Evolutionary conservation across 2,329 filamentous ascomycete species (phyloP).

Genomic region (Pseudopithomyces maydicus): DNA sequence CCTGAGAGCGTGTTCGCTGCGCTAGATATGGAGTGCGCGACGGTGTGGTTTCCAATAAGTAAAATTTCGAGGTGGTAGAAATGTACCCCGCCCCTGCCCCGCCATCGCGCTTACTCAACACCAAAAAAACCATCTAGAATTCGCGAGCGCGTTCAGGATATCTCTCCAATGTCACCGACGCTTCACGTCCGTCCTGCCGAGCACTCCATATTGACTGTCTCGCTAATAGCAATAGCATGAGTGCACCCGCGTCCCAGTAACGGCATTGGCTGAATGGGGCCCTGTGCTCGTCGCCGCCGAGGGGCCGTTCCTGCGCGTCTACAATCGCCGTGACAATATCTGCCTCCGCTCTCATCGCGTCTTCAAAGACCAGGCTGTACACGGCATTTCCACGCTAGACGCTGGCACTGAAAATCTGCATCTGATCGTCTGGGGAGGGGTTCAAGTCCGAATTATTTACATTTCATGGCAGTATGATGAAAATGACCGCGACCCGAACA

Average conservation of each 20-base stretch:
- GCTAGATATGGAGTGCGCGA: neutral
- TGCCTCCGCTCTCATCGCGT: conserved; percentile 50
- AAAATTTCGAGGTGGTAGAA: conserved; percentile 26
- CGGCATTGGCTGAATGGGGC: conserved; percentile 48
- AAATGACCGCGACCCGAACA: conserved; percentile 22
- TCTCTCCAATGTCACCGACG: conserved; percentile 40
- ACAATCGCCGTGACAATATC: conserved; percentile 31
- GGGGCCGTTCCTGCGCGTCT: conserved; percentile 49
- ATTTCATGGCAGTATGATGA: conserved; percentile 21
- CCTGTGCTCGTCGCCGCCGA: conserved; percentile 49
- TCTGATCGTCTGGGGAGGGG: conserved; percentile 45
- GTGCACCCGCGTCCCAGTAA: conserved; percentile 50
- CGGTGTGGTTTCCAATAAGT: conserved; percentile 8
- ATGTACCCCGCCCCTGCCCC: conserved; percentile 30
- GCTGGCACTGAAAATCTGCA: conserved; percentile 22
- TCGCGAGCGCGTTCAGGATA: conserved; percentile 20
- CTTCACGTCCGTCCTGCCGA: conserved; percentile 32
- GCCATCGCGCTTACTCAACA: conserved; percentile 39
- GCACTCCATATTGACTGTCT: neutral
- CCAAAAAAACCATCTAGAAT: conserved; percentile 26
- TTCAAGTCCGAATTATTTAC: conserved; percentile 54
- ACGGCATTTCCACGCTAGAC: conserved; percentile 66
- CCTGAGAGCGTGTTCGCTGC: neutral
- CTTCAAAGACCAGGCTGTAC: conserved; percentile 73
- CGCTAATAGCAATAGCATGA: conserved; percentile 40